phyloP scores from a whole-genome alignment of 352 stramenopile species.

The Discostella stelligera region DNA sequence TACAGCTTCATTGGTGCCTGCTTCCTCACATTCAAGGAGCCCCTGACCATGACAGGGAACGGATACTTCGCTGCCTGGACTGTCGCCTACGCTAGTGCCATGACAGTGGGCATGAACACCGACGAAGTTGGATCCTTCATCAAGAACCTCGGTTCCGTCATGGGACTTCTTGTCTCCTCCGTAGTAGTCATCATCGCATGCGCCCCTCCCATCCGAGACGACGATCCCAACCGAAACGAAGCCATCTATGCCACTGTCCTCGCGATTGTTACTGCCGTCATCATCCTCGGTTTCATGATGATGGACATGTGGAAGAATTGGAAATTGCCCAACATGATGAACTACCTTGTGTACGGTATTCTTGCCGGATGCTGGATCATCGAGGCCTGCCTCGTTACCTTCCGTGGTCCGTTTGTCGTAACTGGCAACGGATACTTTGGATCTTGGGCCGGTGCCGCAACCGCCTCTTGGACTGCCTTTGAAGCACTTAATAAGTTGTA shows the following conservation, averaged over 20 bases:
- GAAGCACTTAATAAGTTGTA: conserved; percentile 10
- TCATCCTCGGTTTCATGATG: conserved; percentile 16
- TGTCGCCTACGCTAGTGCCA: conserved; percentile 23
- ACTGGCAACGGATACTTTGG: conserved; percentile 51
- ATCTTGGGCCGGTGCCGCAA: conserved; percentile 28
- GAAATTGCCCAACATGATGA: conserved; percentile 9
- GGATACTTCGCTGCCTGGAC: conserved; percentile 39
- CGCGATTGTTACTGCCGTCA: conserved; percentile 24
- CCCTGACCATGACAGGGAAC: conserved; percentile 20
- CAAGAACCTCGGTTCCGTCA: conserved; percentile 28
- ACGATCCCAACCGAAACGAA: conserved; percentile 14
- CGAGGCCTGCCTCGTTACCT: conserved; percentile 42
- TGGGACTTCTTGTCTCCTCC: conserved; percentile 33
- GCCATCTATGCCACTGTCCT: conserved; percentile 34
- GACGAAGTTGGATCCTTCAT: conserved; percentile 13
- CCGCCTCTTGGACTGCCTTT: conserved; percentile 17
- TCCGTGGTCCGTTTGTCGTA: conserved; percentile 29
- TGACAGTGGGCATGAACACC: conserved; percentile 29
- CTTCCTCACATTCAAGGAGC: conserved; percentile 34
- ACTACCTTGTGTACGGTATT: conserved; percentile 7
- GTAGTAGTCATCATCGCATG: conserved; percentile 38
- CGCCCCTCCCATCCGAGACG: conserved; percentile 13
- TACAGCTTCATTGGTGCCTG: conserved; percentile 41
- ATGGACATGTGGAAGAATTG: conserved; percentile 27
- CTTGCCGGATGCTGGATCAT: conserved; percentile 41